Evolutionary conservation across 768 basidiomycete species (phyloP).

Genomic region (Pleurotus salmoneostramineus): DNA sequence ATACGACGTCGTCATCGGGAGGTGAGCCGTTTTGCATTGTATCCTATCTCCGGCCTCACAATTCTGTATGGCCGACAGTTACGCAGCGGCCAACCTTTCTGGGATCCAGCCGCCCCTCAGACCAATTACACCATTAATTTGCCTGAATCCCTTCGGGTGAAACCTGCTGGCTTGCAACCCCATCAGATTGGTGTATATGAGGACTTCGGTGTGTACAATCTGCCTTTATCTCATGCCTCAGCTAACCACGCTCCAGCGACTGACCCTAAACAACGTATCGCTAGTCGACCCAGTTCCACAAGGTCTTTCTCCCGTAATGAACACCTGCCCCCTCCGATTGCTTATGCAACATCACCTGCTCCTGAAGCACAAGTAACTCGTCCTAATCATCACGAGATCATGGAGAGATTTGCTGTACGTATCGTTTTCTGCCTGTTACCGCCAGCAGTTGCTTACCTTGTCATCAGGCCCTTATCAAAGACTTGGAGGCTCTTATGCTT

Average conservation of each 20-base stretch:
- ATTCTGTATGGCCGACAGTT: slow-evolving; percentile 33
- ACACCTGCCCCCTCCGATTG: slow-evolving; percentile 23
- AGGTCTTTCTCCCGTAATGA: slow-evolving; percentile 48
- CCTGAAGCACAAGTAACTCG: slow-evolving; percentile 47
- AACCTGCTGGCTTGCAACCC: slow-evolving; percentile 73
- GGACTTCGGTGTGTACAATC: slow-evolving; percentile 68
- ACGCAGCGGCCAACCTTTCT: slow-evolving; percentile 75
- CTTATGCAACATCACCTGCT: slow-evolving; percentile 61
- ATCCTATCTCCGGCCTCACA: not conserved
- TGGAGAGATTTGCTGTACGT: slow-evolving; percentile 83
- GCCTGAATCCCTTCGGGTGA: slow-evolving; percentile 87
- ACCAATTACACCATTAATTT: slow-evolving; percentile 69
- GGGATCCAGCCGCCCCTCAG: slow-evolving; percentile 76
- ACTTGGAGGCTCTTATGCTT: slow-evolving; percentile 77
- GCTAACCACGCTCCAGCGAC: slow-evolving; percentile 32
- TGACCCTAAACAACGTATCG: slow-evolving; percentile 52
- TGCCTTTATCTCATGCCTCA: not conserved
- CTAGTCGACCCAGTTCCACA: slow-evolving; percentile 70
- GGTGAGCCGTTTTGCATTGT: slow-evolving; percentile 32
- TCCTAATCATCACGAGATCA: slow-evolving; percentile 73
- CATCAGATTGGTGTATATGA: slow-evolving; percentile 91
- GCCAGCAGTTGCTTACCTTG: not conserved
- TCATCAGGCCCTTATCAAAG: slow-evolving; percentile 41
- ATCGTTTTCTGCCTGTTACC: not conserved
- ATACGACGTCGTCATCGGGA: slow-evolving; percentile 84